Percentiles rank a stretch among this genome's conserved stretches.
Conservation (phyloP, 495 filamentous ascomycete species). For the Aspergillus homomorphus region DNA sequence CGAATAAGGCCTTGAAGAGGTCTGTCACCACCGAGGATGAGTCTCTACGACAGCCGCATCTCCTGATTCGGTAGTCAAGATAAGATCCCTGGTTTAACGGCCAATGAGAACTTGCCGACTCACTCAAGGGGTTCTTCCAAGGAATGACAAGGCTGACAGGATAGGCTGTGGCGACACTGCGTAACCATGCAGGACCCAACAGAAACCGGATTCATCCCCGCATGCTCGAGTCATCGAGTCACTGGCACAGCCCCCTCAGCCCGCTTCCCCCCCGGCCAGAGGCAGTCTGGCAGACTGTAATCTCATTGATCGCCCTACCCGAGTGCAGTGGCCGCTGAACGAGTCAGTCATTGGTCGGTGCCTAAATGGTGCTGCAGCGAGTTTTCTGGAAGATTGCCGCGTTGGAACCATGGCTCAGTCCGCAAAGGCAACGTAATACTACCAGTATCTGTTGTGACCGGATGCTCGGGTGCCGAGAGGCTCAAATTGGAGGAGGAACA, state of each 20-base stretch:
- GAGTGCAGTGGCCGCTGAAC: neutral
- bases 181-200: neutral
- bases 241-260: too few species aligned
- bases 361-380: constrained; percentile 9
- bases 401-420: neutral
- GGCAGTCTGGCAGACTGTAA: neutral
- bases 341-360: constrained; percentile 11
- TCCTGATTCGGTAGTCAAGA: too few species aligned
- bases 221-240: neutral
- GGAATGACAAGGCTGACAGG: neutral
- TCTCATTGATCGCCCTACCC: neutral
- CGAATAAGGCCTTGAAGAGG: too few species aligned
- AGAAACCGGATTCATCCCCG: neutral
- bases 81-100: too few species aligned
- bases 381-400: constrained; percentile 13
- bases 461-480: neutral
- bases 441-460: neutral
- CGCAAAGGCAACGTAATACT: neutral
- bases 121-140: neutral
- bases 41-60: too few species aligned
- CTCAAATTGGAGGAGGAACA: neutral
- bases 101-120: too few species aligned
- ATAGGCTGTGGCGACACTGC: neutral
- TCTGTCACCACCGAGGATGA: too few species aligned
- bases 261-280: too few species aligned